Evolutionary conservation across 805 yeast species (phyloP), one percentile per base, ranked within the genome.

Genomic region (Starmerella vaccinii): DNA sequence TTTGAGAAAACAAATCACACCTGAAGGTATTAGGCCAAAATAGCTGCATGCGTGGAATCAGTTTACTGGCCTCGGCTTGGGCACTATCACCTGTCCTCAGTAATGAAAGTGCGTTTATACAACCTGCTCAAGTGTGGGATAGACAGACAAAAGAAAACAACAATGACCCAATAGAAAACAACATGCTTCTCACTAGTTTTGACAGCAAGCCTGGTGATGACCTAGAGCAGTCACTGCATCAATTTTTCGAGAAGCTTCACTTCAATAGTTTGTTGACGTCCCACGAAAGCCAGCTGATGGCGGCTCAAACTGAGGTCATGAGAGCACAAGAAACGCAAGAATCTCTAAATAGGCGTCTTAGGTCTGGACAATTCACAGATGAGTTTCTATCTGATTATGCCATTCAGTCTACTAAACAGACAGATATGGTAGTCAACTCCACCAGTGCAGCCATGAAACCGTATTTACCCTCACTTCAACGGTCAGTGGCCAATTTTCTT

Each of bases 331-430:
- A 49, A 26, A 18, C 23, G 12, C 52, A 49, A 18, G 52, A 49
- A 22, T n/a, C 46, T 4, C 49, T 49, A 15, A 49, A 49, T 22
- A 46, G 52, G 6, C 39, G 49, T 6, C 29, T 49, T 5, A 19
- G 49, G 16, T 49, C 52, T 3, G 47, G 43, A 7, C 49, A 46
- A 23, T 49, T 45, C 46, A 49, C 51, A 6, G 33, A 22, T 26
- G 43, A 42, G 21, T 37, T 35, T 26, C 21, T 51, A 6, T 10
- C 19, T 2, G 49, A 47, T 23, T 51, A 46, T 18, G 47, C 47
- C 1, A 13, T 10, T 4, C 19, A 15, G 2, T 35, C 46, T 4
- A 50, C 46, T 8, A 19, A 26, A 19, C 41, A 41, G 12, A 51
- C 48, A 3, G 9, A 26, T 10, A 8, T 8, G 7, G 51, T 41